These are phyloP conservation scores for Blastomyces gilchristii DNA, from an alignment of 2,329 filamentous ascomycete genomes.

Conservation along the genomic window DNA sequence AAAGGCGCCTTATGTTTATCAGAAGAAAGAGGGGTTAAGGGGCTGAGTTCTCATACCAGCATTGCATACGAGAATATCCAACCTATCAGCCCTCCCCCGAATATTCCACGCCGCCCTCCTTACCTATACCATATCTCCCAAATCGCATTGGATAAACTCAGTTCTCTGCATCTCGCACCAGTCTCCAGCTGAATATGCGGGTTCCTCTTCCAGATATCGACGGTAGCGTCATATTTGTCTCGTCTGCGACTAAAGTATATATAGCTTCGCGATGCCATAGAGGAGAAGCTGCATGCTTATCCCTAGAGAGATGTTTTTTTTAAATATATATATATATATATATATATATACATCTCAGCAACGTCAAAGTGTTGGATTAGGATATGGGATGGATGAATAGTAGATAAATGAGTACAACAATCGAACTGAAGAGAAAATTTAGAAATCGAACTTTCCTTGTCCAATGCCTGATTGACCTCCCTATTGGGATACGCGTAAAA, in stretches of 20 bases:
- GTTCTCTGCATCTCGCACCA: constrained; percentile 16
- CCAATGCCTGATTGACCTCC: constrained; percentile 26
- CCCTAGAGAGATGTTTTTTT: constrained; percentile 14
- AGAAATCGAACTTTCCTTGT: constrained; percentile 15
- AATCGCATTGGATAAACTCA: constrained; percentile 24
- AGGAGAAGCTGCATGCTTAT: constrained; percentile 24
- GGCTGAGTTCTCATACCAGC: constrained; percentile 18
- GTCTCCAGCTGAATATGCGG: constrained; percentile 14
- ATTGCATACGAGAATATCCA: constrained; percentile 28
- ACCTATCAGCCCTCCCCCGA: constrained; percentile 16
- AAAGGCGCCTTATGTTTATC: neutral
- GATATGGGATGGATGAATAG: too few species aligned
- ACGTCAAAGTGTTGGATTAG: too few species aligned
- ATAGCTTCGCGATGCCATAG: constrained; percentile 23
- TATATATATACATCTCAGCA: too few species aligned
- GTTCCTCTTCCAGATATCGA: constrained; percentile 19
- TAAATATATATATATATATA: too few species aligned
- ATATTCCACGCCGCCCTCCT: constrained; percentile 18
- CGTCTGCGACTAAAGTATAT: constrained; percentile 22
- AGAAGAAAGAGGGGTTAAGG: neutral
- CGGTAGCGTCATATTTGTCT: constrained; percentile 18
- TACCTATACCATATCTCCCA: constrained; percentile 21
- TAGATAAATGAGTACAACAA: neutral
- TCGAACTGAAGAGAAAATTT: neutral
- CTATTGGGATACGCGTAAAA: constrained; percentile 2